phyloP scores from a whole-genome alignment of 371 early-diverging fungal species.

The Actinomortierella ambigua region DNA sequence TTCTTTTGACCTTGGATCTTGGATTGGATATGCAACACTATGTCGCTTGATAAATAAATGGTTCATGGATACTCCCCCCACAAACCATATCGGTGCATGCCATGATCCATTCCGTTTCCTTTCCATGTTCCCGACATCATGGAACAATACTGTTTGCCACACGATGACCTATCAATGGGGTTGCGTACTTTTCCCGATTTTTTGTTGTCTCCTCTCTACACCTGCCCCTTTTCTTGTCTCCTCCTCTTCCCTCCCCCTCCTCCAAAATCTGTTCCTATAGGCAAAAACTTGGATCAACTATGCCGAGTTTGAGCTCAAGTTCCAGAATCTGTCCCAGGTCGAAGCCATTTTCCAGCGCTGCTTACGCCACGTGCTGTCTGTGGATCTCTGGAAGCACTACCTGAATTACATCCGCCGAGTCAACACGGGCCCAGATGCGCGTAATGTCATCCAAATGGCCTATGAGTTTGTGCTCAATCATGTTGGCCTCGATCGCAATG shows the following conservation, averaged over 20 bases:
- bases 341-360: conserved; percentile 88
- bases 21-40: background rate
- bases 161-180: too few relatives aligned
- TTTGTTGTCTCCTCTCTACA: background rate
- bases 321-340: conserved; percentile 73
- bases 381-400: conserved; percentile 91
- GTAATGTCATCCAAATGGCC: conserved; percentile 77
- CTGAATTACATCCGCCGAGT: conserved; percentile 83
- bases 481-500: conserved; percentile 90
- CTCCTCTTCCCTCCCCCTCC: conserved; percentile 4
- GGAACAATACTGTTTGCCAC: too few relatives aligned
- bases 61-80: too few relatives aligned
- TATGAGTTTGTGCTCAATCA: conserved; percentile 89
- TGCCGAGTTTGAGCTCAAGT: conserved; percentile 83
- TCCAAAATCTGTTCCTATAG: conserved; percentile 47
- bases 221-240: background rate
- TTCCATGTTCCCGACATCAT: background rate
- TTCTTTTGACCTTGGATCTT: background rate
- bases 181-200: conserved; percentile 2
- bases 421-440: conserved; percentile 77
- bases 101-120: conserved; percentile 1
- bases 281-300: conserved; percentile 84
- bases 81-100: conserved; percentile 2
- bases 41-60: background rate
- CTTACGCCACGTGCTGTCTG: conserved; percentile 77